Conservation (phyloP, 1,284 basidiomycete genomes). For the Ustilago bromivora region DNA sequence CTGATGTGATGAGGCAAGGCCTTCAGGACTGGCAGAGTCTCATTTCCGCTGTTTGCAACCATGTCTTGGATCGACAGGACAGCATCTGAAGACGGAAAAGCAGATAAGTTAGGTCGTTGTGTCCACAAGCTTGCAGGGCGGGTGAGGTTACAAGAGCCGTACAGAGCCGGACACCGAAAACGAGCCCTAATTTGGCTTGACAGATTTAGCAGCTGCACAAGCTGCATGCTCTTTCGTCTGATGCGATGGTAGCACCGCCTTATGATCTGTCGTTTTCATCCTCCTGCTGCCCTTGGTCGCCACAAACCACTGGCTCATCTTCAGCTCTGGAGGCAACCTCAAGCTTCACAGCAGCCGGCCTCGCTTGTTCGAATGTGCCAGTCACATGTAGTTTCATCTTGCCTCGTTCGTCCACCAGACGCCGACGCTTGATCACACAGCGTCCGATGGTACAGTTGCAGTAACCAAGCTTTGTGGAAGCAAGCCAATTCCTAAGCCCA, state of each 20-base stretch:
- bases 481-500: not conserved
- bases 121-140: not conserved
- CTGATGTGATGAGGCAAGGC: not conserved
- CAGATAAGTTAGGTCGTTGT: not conserved
- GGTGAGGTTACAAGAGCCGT: not conserved
- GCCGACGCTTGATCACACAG: constrained; percentile 1
- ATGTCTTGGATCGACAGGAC: not conserved
- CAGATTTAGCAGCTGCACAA: constrained; percentile 11
- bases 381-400: constrained; percentile 3
- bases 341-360: not conserved
- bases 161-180: not conserved
- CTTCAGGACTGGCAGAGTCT: constrained; percentile 7
- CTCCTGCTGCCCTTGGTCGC: not conserved
- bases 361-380: constrained; percentile 6
- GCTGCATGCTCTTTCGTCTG: not conserved
- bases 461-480: not conserved
- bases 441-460: not conserved
- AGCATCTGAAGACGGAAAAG: not conserved
- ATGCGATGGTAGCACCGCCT: constrained; percentile 13
- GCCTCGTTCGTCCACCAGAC: not conserved
- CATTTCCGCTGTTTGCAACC: constrained; percentile 13
- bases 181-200: constrained; percentile 13
- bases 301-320: not conserved
- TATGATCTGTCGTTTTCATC: constrained; percentile 14
- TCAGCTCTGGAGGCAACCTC: not conserved